Conservation (phyloP, 495 filamentous ascomycete species). For the Penicillium subrubescens region DNA sequence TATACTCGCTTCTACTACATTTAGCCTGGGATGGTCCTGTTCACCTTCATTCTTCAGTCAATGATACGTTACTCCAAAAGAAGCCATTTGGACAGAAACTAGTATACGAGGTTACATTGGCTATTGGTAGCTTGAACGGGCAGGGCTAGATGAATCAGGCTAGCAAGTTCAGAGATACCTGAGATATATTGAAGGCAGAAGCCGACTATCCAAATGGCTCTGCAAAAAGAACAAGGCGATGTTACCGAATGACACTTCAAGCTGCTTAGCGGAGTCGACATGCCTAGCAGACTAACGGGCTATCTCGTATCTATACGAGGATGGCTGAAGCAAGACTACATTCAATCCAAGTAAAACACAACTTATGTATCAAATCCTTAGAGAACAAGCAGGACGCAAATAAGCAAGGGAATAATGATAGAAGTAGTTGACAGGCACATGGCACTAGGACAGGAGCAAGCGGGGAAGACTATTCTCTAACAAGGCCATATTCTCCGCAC, state of each 20-base stretch:
- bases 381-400: not conserved
- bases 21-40: not conserved
- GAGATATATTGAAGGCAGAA: not conserved
- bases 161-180: not conserved
- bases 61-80: too few species aligned
- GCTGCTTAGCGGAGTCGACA: not conserved
- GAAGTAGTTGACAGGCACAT: not conserved
- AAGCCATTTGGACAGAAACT: not conserved
- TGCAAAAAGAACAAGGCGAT: not conserved
- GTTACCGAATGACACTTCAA: not conserved
- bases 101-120: constrained; percentile 3
- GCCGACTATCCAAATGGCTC: not conserved
- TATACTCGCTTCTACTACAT: not conserved
- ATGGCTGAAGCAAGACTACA: not conserved
- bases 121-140: not conserved
- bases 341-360: not conserved
- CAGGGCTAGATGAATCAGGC: not conserved
- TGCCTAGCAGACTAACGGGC: not conserved
- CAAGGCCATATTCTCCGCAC: not conserved
- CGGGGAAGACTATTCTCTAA: not conserved
- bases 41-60: too few species aligned
- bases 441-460: not conserved
- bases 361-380: not conserved
- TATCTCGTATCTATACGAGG: not conserved
- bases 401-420: not conserved